These are phyloP conservation scores for Pseudocercospora cruenta DNA, from an alignment of 2,329 filamentous ascomycete genomes.

Conservation along the genomic window DNA sequence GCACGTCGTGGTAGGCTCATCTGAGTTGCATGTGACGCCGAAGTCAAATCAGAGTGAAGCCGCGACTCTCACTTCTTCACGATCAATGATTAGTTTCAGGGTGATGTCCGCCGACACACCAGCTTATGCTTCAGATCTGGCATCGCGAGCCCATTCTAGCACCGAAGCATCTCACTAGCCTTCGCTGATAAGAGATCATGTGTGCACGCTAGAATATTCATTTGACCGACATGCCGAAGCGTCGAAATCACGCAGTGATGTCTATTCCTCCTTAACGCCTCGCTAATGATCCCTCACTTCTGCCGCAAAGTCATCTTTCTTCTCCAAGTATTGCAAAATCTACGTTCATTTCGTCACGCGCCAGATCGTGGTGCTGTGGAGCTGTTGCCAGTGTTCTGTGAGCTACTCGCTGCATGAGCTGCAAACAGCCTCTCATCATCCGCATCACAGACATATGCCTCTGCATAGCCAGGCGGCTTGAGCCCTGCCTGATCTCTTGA, in stretches of 20 bases:
- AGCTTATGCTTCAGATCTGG: too few species aligned
- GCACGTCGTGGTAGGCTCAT: too few species aligned
- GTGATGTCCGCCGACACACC: too few species aligned
- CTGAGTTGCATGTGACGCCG: too few species aligned
- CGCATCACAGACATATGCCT: conserved; percentile 20
- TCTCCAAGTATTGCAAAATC: neutral
- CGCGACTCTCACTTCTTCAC: too few species aligned
- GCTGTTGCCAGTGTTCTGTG: neutral
- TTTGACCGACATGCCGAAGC: neutral
- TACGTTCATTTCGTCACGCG: neutral
- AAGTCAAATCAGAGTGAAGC: too few species aligned
- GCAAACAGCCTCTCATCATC: neutral
- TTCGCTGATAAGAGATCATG: neutral
- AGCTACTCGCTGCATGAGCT: conserved; percentile 1
- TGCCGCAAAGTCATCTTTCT: neutral
- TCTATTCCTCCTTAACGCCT: neutral
- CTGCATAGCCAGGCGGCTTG: conserved; percentile 48
- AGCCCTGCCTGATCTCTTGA: conserved; percentile 41
- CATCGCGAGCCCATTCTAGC: too few species aligned
- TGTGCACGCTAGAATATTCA: neutral
- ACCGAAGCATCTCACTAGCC: neutral
- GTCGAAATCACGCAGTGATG: neutral
- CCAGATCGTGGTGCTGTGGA: neutral
- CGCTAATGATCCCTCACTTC: neutral
- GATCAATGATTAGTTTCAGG: too few species aligned